phyloP scores from a whole-genome alignment of 331 rosid genomes.

The Saraca asoca region DNA sequence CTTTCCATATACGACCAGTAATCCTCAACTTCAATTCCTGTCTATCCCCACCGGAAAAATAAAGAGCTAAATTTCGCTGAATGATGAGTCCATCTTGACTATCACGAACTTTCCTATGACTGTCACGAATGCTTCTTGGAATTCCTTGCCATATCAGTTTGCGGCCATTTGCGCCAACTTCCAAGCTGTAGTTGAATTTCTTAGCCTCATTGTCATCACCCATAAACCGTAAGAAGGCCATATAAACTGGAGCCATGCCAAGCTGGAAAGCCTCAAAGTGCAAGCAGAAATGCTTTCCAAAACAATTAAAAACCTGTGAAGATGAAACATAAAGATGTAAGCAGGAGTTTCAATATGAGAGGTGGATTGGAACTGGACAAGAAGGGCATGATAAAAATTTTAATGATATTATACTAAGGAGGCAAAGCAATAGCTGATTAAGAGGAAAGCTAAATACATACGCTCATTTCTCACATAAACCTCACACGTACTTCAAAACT shows the following conservation, averaged over 20 bases:
- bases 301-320: conserved; percentile 80
- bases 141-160: conserved; percentile 93
- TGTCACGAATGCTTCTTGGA: conserved; percentile 88
- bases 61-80: conserved; percentile 81
- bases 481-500: too few species aligned
- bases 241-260: conserved; percentile 79
- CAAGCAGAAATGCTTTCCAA: conserved; percentile 86
- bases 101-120: conserved; percentile 82
- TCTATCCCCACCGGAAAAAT: conserved; percentile 84
- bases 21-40: conserved; percentile 85
- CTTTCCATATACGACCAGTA: conserved; percentile 97
- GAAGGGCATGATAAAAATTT: conserved; percentile 1
- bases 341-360: neutral
- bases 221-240: conserved; percentile 93
- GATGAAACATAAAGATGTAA: conserved; percentile 28
- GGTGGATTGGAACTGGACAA: conserved; percentile 1
- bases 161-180: conserved; percentile 86
- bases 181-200: conserved; percentile 87
- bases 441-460: too few species aligned
- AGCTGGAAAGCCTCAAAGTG: conserved; percentile 94
- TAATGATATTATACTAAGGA: neutral
- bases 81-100: conserved; percentile 94
- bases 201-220: conserved; percentile 87
- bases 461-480: too few species aligned
- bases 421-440: neutral